Evolutionary conservation across 2,329 filamentous ascomycete genomes (phyloP).

Genomic region (Xylariaceae sp.): DNA sequence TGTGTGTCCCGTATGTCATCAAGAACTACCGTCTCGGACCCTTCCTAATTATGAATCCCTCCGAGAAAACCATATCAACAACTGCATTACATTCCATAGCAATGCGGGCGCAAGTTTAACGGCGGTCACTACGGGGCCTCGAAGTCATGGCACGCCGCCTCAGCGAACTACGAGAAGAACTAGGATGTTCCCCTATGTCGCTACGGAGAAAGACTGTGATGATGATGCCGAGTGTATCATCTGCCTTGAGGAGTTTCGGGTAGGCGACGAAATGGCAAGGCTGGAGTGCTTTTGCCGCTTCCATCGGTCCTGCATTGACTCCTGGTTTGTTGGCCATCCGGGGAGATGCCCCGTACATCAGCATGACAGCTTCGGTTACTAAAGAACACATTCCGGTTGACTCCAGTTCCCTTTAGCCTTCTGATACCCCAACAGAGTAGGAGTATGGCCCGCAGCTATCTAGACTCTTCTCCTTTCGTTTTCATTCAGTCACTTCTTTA

Average conservation of each 20-base stretch:
- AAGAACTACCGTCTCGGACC: constrained; percentile 57
- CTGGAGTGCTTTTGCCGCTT: constrained; percentile 63
- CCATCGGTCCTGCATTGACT: constrained; percentile 54
- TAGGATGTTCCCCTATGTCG: constrained; percentile 58
- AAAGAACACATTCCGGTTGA: constrained; percentile 4
- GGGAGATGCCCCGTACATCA: constrained; percentile 62
- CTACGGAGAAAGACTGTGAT: constrained; percentile 65
- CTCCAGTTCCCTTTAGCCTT: constrained; percentile 2
- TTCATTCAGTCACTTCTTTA: not conserved
- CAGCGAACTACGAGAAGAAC: constrained; percentile 43
- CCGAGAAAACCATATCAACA: constrained; percentile 54
- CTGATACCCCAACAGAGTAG: constrained; percentile 2
- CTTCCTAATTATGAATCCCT: constrained; percentile 50
- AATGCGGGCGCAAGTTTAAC: constrained; percentile 38
- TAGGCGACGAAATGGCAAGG: constrained; percentile 58
- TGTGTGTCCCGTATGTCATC: constrained; percentile 72
- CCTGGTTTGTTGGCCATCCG: constrained; percentile 58
- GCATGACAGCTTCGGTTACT: constrained; percentile 55
- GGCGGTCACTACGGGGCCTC: constrained; percentile 19
- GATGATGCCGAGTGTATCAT: constrained; percentile 64
- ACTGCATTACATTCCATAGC: constrained; percentile 53
- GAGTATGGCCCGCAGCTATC: not conserved
- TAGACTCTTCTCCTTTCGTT: not conserved
- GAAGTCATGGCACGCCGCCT: constrained; percentile 27
- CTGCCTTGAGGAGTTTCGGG: constrained; percentile 61